phyloP scores from a whole-genome alignment of 768 basidiomycete species.

The Lactifluus rugatus region DNA sequence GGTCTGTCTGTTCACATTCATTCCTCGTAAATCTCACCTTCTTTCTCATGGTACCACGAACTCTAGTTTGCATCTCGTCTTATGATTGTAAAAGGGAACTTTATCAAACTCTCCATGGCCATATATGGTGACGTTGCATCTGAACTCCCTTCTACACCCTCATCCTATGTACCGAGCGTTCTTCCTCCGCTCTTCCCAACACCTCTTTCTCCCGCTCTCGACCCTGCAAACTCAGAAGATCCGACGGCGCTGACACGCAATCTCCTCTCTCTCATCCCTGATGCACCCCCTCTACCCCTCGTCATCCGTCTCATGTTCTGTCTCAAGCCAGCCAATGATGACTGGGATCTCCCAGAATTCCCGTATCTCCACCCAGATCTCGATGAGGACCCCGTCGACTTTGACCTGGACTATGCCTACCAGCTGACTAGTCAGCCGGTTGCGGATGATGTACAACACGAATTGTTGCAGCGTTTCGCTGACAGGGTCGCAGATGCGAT shows the following conservation, averaged over 20 bases:
- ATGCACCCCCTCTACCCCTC: constrained; percentile 52
- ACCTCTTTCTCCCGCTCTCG: constrained; percentile 42
- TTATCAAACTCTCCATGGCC: constrained; percentile 55
- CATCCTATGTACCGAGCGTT: constrained; percentile 34
- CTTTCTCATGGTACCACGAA: constrained; percentile 3
- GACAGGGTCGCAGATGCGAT: constrained; percentile 45
- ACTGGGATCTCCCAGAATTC: constrained; percentile 69
- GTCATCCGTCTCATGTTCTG: constrained; percentile 70
- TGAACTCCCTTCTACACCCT: constrained; percentile 31
- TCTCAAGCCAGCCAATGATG: constrained; percentile 67
- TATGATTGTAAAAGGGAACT: constrained; percentile 73
- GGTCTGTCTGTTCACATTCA: constrained; percentile 31
- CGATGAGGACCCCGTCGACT: constrained; percentile 37
- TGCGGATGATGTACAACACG: constrained; percentile 42
- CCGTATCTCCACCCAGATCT: constrained; percentile 62
- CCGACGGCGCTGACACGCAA: constrained; percentile 54
- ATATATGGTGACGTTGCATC: constrained; percentile 46
- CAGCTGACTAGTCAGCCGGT: constrained; percentile 48
- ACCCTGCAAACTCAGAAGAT: constrained; percentile 50
- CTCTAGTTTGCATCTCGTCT: constrained; percentile 61
- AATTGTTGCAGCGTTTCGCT: constrained; percentile 45
- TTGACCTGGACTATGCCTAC: constrained; percentile 50
- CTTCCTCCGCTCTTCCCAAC: constrained; percentile 29
- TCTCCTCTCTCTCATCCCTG: constrained; percentile 50
- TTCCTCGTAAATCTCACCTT: neutral